Evolutionary conservation across 257 asterid species (phyloP).

Genomic region (Coffea eugenioides): DNA sequence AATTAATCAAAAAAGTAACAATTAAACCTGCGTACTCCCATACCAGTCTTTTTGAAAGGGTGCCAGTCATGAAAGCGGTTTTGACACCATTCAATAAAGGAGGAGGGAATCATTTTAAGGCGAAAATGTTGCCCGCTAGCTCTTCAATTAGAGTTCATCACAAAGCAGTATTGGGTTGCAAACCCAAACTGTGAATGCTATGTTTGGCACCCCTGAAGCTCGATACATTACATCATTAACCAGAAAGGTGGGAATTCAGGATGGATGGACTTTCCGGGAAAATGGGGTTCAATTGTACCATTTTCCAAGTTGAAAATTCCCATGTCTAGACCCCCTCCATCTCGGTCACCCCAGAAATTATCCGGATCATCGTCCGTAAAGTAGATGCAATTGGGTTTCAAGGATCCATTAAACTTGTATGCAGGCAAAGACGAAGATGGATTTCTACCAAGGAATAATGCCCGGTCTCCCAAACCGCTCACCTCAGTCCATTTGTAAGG

Average conservation of each 20-base stretch:
- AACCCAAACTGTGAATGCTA: no score
- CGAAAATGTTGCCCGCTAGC: no score
- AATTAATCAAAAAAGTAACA: no score
- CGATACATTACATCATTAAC: neutral
- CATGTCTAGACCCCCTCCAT: neutral
- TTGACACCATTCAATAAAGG: no score
- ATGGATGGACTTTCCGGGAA: neutral
- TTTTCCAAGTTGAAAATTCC: neutral
- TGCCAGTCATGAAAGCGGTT: no score
- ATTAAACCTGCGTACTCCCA: no score
- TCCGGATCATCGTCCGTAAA: neutral
- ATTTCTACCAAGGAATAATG: constrained; percentile 1
- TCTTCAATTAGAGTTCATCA: no score
- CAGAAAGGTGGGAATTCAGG: neutral
- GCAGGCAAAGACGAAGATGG: neutral
- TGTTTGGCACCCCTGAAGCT: no score
- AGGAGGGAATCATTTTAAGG: no score
- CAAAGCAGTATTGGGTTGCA: no score
- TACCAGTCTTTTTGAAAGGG: no score
- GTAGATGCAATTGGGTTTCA: neutral
- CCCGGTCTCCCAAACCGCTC: neutral
- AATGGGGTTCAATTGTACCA: neutral
- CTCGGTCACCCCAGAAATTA: neutral
- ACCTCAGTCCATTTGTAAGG: neutral
- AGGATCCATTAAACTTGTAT: neutral